Evolutionary conservation across 768 basidiomycete genomes (phyloP), one percentile per base, ranked within the genome.

Genomic region (Coprinopsis cinerea): DNA sequence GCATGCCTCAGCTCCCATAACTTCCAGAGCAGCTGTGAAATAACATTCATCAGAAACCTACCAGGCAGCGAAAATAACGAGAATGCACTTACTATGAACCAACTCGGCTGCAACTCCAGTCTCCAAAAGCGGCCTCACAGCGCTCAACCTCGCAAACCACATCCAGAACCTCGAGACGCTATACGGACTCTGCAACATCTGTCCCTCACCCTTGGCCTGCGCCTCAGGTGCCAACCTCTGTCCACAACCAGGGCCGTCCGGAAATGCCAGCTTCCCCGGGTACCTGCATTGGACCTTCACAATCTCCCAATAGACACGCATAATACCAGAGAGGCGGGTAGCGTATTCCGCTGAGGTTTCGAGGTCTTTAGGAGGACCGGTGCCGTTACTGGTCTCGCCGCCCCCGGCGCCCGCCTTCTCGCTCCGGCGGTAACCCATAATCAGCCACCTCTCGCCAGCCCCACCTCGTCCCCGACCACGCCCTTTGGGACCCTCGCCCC

Each of bases 221-320:
- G 9, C 13, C 6, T 17, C 18, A 6, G 9, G 37, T 13, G 6
- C 37, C 9, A 40, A 6, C 37, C 37, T 40, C 37, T 43, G 42
- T 4, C 42, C 42, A 43, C 20, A 23, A 7, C 42, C 42, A 26
- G 42, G 42, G 5, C 49, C 49, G 10, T 40, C 45, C 13, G 23
- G 3, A 17, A 45, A 37, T 9, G 6, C 17, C 36, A 39, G 6
- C 36, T 39, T 9, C 9, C 30, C 30, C 2, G 49, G 49, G 34
- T 28, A 37, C 49, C 41, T 11, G 3, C 44, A 23, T 26, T 45
- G 43, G 18, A 74, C 67, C 57, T 68, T 69, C 54, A 92, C 61
- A 41, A 94, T 77, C 17, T 81, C 73, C 61, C 91, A 90, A 68
- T 95, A 97, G 20, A 97, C 81, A 25, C 93, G 79, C 78, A 93